Evolutionary conservation across 75 land plant species (phyloP).

Genomic region (Cryptomeria japonica): DNA sequence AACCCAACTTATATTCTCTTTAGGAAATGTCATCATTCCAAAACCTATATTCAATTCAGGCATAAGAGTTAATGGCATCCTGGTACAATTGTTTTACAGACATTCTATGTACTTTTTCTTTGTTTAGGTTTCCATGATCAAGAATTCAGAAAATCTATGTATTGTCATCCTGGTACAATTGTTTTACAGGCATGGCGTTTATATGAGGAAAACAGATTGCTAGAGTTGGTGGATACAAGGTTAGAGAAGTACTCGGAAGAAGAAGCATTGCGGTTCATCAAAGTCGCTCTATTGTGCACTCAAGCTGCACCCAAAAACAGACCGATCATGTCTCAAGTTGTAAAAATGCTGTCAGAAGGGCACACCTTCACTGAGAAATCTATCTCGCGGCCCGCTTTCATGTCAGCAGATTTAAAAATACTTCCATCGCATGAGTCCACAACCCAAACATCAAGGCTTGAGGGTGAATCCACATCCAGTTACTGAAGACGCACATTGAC

Average conservation of each 20-base stretch:
- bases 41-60: too few relatives aligned
- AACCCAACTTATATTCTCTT: too few relatives aligned
- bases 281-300: slow-evolving; percentile 70
- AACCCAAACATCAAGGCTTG: background rate
- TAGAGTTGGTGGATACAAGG: slow-evolving; percentile 53
- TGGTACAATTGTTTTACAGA: too few relatives aligned
- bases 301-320: slow-evolving; percentile 49
- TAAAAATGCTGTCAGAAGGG: slow-evolving; percentile 53
- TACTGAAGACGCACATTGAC: background rate
- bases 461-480: background rate
- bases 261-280: slow-evolving; percentile 48
- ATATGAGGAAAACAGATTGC: slow-evolving; percentile 39
- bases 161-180: background rate
- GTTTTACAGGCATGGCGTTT: slow-evolving; percentile 58
- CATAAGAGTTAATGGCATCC: too few relatives aligned
- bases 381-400: slow-evolving; percentile 56
- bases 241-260: slow-evolving; percentile 38
- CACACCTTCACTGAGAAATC: slow-evolving; percentile 42
- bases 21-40: too few relatives aligned
- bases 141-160: too few relatives aligned
- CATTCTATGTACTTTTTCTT: too few relatives aligned
- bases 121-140: too few relatives aligned
- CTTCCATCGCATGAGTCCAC: background rate
- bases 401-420: slow-evolving; percentile 16
- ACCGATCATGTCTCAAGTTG: slow-evolving; percentile 56